These are phyloP conservation scores for Fusarium sp. DNA, from an alignment of 2,329 filamentous ascomycete genomes.

Conservation along the genomic window DNA sequence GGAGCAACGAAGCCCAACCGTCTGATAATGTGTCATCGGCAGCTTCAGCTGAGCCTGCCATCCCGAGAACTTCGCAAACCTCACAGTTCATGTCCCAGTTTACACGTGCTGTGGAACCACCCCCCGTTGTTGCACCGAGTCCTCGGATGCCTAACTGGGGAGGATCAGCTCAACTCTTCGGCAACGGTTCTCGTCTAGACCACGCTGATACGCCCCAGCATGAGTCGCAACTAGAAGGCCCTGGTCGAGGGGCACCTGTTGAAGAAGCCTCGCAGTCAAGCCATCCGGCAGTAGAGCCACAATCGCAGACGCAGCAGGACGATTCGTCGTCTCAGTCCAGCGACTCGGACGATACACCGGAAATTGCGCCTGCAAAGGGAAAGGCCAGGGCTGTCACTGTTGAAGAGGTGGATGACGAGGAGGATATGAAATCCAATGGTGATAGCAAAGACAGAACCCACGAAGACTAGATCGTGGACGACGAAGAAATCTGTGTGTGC, in stretches of 20 bases:
- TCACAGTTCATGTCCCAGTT: constrained; percentile 32
- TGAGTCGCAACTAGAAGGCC: constrained; percentile 27
- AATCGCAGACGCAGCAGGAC: constrained; percentile 25
- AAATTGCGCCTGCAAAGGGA: constrained; percentile 52
- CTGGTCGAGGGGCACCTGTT: constrained; percentile 22
- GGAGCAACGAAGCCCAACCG: constrained; percentile 33
- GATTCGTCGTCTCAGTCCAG: constrained; percentile 20
- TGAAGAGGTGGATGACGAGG: constrained; percentile 44
- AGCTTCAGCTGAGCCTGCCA: constrained; percentile 23
- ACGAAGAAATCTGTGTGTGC: neutral
- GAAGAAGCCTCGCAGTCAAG: constrained; percentile 19
- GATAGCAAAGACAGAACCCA: constrained; percentile 3
- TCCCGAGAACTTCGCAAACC: constrained; percentile 21
- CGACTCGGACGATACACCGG: constrained; percentile 35
- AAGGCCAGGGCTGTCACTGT: constrained; percentile 65
- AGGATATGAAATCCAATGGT: neutral
- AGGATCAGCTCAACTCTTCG: constrained; percentile 65
- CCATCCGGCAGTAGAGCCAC: constrained; percentile 10
- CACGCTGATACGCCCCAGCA: constrained; percentile 37
- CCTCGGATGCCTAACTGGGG: constrained; percentile 68
- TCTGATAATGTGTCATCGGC: constrained; percentile 7
- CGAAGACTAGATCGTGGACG: constrained; percentile 24
- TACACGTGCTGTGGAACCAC: constrained; percentile 41
- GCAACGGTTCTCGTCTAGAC: constrained; percentile 50
- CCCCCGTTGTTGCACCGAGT: constrained; percentile 63